A percentile compares a stretch with the other conserved stretches of the same genome.
These are phyloP conservation scores for Eurotiales sp. DNA, from an alignment of 2,329 filamentous ascomycete species.

Conservation along the genomic window DNA sequence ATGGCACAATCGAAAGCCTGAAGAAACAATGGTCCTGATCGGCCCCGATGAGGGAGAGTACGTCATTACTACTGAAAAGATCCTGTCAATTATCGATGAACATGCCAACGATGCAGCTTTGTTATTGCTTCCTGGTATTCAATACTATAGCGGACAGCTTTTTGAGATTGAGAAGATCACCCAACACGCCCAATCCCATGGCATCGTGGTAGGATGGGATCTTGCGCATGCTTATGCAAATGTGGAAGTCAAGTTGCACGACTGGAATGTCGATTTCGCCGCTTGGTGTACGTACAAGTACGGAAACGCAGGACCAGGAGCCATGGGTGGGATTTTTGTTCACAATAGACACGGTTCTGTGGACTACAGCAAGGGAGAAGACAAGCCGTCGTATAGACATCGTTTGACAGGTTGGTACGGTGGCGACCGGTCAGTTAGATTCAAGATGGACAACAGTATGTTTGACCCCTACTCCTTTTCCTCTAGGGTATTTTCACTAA, in stretches of 20 bases:
- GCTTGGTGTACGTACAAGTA: slow-evolving; percentile 96
- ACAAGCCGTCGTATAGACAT: slow-evolving; percentile 54
- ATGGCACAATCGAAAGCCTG: slow-evolving; percentile 64
- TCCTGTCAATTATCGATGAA: slow-evolving; percentile 67
- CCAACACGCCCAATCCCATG: slow-evolving; percentile 63
- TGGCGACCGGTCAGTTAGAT: slow-evolving; percentile 67
- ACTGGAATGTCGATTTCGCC: slow-evolving; percentile 87
- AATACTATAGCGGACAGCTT: slow-evolving; percentile 86
- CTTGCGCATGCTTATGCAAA: slow-evolving; percentile 82
- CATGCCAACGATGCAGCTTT: slow-evolving; percentile 70
- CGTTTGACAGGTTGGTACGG: slow-evolving; percentile 82
- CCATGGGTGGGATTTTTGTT: slow-evolving; percentile 74
- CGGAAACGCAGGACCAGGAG: slow-evolving; percentile 76
- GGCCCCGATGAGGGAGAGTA: slow-evolving; percentile 55
- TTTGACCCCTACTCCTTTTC: background rate
- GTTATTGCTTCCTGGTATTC: slow-evolving; percentile 77
- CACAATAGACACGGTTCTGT: slow-evolving; percentile 64
- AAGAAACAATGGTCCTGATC: slow-evolving; percentile 68
- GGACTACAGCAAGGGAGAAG: slow-evolving; percentile 37
- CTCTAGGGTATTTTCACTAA: background rate
- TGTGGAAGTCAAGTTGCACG: slow-evolving; percentile 70
- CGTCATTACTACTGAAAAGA: slow-evolving; percentile 65
- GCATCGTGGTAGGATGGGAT: slow-evolving; percentile 77
- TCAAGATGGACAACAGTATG: slow-evolving; percentile 70
- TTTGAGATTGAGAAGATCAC: slow-evolving; percentile 80